Conservation (phyloP, 441 rosid genomes). For the Corymbia citriodora region DNA sequence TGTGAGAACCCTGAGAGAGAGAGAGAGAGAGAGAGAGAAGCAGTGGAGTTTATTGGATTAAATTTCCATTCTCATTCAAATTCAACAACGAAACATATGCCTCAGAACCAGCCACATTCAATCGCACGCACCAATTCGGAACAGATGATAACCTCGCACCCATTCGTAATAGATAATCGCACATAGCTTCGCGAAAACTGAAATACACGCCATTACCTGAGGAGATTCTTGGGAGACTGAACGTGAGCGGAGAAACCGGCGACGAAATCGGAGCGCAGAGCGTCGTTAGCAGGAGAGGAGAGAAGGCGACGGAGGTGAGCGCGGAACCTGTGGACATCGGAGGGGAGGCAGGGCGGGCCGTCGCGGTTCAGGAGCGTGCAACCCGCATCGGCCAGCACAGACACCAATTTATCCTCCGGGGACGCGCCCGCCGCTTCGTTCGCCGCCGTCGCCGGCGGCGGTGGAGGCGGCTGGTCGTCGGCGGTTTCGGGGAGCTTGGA, state of each 20-base stretch:
- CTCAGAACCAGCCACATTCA: neutral
- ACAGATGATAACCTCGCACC: neutral
- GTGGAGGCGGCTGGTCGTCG: neutral
- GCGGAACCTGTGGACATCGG: slow-evolving; percentile 59
- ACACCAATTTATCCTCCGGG: slow-evolving; percentile 42
- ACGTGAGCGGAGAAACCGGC: slow-evolving; percentile 49
- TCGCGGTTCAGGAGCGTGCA: slow-evolving; percentile 59
- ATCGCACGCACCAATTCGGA: neutral
- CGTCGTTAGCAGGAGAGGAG: slow-evolving; percentile 21
- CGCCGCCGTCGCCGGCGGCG: neutral
- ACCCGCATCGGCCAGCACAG: slow-evolving; percentile 71
- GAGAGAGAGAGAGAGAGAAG: neutral
- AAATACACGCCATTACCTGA: slow-evolving; percentile 29
- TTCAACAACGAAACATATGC: neutral
- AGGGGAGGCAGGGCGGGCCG: slow-evolving; percentile 66
- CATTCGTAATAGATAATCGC: neutral
- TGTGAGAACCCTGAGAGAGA: slow-evolving; percentile 39
- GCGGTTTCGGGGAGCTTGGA: slow-evolving; percentile 21
- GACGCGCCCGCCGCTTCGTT: slow-evolving; percentile 1
- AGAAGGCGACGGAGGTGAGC: slow-evolving; percentile 50
- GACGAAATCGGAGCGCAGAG: slow-evolving; percentile 45
- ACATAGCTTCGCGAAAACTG: neutral
- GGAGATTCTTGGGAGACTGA: slow-evolving; percentile 48
- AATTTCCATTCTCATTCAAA: neutral
- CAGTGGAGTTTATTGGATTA: neutral